Evolutionary conservation across 306 rosid genomes (phyloP).

Genomic region (Prinsepia uniflora): DNA sequence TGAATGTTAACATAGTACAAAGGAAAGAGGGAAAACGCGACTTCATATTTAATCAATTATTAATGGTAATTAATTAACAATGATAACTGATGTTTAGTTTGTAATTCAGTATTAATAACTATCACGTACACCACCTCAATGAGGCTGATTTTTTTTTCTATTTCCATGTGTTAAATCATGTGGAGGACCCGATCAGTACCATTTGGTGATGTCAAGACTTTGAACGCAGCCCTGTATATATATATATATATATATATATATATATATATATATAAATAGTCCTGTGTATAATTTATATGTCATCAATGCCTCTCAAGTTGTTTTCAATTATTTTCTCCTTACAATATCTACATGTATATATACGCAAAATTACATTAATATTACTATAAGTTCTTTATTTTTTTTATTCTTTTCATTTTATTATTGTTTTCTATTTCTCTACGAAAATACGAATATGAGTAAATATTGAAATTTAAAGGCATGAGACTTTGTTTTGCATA

Average conservation of each 20-base stretch:
- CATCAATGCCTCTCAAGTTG: constrained; percentile 3
- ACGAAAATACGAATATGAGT: too few species aligned
- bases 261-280: background rate
- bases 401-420: too few species aligned
- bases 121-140: background rate
- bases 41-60: background rate
- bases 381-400: too few species aligned
- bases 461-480: too few species aligned
- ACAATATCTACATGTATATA: background rate
- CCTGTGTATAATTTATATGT: background rate
- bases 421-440: too few species aligned
- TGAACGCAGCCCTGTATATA: background rate
- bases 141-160: background rate
- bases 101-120: background rate
- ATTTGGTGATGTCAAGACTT: background rate
- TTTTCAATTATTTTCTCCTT: background rate
- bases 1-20: background rate
- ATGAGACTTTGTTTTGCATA: background rate
- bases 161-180: background rate
- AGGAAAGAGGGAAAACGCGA: background rate
- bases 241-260: too few species aligned
- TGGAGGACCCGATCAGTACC: background rate
- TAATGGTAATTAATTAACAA: background rate
- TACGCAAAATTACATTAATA: too few species aligned
- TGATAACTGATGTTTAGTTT: constrained; percentile 4